These are phyloP conservation scores for Musa acuminata DNA, from an alignment of 176 grass and related monocot species.

Conservation along the genomic window DNA sequence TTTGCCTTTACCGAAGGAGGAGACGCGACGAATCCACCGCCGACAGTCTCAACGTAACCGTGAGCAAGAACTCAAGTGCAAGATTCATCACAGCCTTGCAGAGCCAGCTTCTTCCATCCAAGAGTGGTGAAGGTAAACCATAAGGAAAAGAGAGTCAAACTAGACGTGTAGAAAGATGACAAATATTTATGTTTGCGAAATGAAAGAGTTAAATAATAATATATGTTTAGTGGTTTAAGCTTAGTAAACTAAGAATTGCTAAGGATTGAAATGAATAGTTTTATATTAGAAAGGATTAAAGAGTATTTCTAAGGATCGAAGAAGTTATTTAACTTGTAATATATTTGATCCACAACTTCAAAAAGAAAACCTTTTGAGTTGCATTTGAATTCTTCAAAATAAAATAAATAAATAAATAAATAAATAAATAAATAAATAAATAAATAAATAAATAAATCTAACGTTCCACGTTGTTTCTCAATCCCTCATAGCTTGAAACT, in stretches of 20 bases:
- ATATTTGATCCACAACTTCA: too few species aligned
- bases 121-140: conserved; percentile 29
- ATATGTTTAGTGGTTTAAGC: conserved; percentile 11
- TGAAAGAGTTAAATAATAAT: background rate
- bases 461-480: background rate
- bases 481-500: background rate
- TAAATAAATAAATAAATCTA: conserved; percentile 3
- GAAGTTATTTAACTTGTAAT: too few species aligned
- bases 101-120: conserved; percentile 45
- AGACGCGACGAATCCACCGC: conserved; percentile 13
- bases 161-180: too few species aligned
- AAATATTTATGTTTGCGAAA: too few species aligned
- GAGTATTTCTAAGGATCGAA: too few species aligned
- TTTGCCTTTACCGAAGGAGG: conserved; percentile 27
- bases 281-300: too few species aligned
- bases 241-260: conserved; percentile 1
- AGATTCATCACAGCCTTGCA: conserved; percentile 44
- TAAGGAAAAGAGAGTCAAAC: too few species aligned
- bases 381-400: too few species aligned
- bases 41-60: conserved; percentile 27
- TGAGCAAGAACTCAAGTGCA: conserved; percentile 32
- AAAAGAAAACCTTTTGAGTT: too few species aligned
- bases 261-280: too few species aligned
- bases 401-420: conserved; percentile 2
- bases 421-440: conserved; percentile 8